Evolutionary conservation across 2,329 filamentous ascomycete genomes (phyloP), one percentile per base, ranked within the genome.

Genomic region (Monosporascus ibericus): DNA sequence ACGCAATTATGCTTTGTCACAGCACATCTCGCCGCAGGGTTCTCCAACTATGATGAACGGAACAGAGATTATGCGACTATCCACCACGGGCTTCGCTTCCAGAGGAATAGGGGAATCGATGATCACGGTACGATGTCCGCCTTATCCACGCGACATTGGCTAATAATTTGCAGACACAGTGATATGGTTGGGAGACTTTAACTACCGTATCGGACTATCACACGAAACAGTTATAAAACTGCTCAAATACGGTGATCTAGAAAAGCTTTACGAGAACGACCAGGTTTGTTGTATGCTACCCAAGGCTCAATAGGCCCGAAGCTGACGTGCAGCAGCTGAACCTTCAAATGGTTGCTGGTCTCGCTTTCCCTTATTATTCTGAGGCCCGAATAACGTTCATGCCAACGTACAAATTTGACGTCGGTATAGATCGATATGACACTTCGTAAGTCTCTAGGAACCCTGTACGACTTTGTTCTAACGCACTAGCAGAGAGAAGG

Each of bases 141-240:
- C 7, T 34, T n/a, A n/a, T 17, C 44, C 39, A 51, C 47, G 59
- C 27, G 48, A 14, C 24, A 17, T 2, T n/a, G 6, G 34, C 60
- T 70, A 58, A 67, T 57, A 55, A 38, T 56, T 40, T 37, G 25
- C 44, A 79, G 82, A 86, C 60, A 80, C 88, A 22, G 86, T 97
- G 37, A 86, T 96, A 50, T 99, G 94, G 92, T 80, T 96, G 42
- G 94, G 94, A 5, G 94, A 99, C 69, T 99, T 99, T 75, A 99
- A 99, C 67, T 99, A 99, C 70, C 87, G 94, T 18, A 95, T 99
- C 62, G 92, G 92, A 1, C 77, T 97, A 52, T 80, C 79, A 44
- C 84, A 90, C 58, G 90, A 96, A 39, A 85, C 80, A 54, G 89
- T 90, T 7, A 86, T 88, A 59, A 80, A 85, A 34, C 74, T 95